Conservation (phyloP, 345 rosid genomes). For the Eucalyptus leucophloia region DNA sequence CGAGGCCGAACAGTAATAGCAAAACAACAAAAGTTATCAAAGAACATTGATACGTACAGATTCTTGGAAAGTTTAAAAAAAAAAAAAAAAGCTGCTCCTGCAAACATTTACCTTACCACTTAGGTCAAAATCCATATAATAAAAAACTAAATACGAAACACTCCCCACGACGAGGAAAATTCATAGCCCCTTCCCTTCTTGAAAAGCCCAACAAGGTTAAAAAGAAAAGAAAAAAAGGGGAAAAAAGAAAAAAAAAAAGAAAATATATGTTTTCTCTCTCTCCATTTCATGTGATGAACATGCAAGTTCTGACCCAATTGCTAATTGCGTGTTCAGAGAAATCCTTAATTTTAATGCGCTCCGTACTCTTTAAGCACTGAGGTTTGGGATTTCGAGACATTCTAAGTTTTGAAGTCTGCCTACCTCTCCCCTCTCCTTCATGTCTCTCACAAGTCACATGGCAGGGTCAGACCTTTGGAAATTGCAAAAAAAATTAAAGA, state of each 20-base stretch:
- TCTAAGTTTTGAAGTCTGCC: not conserved
- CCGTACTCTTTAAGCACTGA: not conserved
- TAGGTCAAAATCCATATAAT: not conserved
- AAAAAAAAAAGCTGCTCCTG: not conserved
- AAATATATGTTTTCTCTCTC: not conserved
- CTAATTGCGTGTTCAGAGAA: not conserved
- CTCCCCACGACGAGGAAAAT: not conserved
- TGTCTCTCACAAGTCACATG: not conserved
- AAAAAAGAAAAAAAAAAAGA: no score
- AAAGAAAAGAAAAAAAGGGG: not conserved
- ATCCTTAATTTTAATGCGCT: not conserved
- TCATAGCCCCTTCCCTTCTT: not conserved
- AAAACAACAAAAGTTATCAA: not conserved
- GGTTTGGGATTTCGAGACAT: not conserved
- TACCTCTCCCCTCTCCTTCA: not conserved
- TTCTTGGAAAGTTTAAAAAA: not conserved
- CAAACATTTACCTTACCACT: not conserved
- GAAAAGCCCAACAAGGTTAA: not conserved
- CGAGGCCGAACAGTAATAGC: not conserved
- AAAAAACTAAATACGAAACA: not conserved
- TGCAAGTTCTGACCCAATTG: not conserved
- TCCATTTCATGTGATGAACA: not conserved
- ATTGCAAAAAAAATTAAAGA: not conserved
- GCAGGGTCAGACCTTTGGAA: not conserved
- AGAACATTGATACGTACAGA: not conserved